Evolutionary conservation across 176 grass and related monocot species (phyloP), one percentile per base, ranked within the genome.

Genomic region (Melocanna baccifera): DNA sequence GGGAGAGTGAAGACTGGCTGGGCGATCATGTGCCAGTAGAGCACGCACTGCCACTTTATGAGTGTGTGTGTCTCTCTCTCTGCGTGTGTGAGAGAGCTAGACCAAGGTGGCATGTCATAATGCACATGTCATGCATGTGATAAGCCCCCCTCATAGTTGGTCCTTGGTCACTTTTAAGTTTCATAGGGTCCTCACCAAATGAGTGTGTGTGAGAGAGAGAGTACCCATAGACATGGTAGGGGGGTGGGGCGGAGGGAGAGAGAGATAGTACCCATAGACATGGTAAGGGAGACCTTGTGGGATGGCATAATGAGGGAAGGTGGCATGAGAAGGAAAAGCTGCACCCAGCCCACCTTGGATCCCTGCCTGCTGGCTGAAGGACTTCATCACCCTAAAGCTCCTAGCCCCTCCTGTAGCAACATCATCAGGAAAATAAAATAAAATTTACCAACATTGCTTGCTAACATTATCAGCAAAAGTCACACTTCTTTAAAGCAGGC

Each of bases 301-400:
- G 65, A 96, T 88, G 86, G 93, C 81, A 94, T 99, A 96, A 96
- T 96, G 93, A 84, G 93, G 93, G 88, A 94, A 91, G 88, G 91
- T 92, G 90, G 89, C 86, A 89, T 92, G 89, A 75, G 93, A 89
- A 67, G 91, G 77, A 79, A 95, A 96, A 89, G 93, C 88, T 86
- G 93, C 83, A 45, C 88, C 83, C 71, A 85, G 78, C 64, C 90
- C 96, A 89, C 87, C 91, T 92, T 94, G 93, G 65, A 91, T 78
- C 68, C 91, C 88, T 84, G 84, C 75, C 77, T 91, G 87, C 89
- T 91, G 89, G 80, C 75, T 90, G 84, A 99, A 92, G 79, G 96
- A 92, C 81, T 99, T 99, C 91, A 91, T 86, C 83, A 81, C 88
- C 79, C 90, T 90, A 85, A 94, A 92, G 77, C 71, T 93, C 88